Conservation (phyloP, 2,329 filamentous ascomycete species). For the Trichoderma endophyticum region DNA sequence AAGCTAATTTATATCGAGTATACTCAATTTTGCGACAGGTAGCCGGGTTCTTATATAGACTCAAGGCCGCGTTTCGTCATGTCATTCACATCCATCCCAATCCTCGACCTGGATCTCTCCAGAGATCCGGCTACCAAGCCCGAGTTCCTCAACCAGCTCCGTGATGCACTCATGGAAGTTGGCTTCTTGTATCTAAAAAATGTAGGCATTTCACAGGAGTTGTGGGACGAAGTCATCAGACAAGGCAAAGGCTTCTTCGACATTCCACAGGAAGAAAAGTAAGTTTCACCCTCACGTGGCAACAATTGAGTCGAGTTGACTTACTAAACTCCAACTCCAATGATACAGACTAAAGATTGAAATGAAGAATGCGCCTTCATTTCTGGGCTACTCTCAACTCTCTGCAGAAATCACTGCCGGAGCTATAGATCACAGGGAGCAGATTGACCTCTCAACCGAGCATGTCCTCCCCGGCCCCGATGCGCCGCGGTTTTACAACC, state of each 20-base stretch:
- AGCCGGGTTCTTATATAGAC: neutral
- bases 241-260: conserved; percentile 75
- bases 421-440: conserved; percentile 75
- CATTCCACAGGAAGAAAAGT: conserved; percentile 73
- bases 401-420: conserved; percentile 70
- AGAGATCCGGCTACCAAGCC: conserved; percentile 64
- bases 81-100: conserved; percentile 73
- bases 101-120: conserved; percentile 71
- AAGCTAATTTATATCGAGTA: neutral
- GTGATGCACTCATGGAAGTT: conserved; percentile 77
- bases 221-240: conserved; percentile 63
- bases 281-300: conserved; percentile 24
- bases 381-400: conserved; percentile 66
- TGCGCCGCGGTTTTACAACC: conserved; percentile 69
- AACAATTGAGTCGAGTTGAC: neutral
- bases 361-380: conserved; percentile 71
- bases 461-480: conserved; percentile 61
- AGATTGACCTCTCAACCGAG: conserved; percentile 81
- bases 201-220: conserved; percentile 64
- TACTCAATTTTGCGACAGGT: neutral
- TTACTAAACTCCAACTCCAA: neutral
- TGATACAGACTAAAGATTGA: conserved; percentile 60
- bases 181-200: conserved; percentile 85
- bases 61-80: neutral
- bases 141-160: conserved; percentile 66